A percentile compares a stretch with the other conserved stretches of the same genome.
phyloP scores from a whole-genome alignment of 192 early-diverging fungal genomes.

The Coemansia sp. region DNA sequence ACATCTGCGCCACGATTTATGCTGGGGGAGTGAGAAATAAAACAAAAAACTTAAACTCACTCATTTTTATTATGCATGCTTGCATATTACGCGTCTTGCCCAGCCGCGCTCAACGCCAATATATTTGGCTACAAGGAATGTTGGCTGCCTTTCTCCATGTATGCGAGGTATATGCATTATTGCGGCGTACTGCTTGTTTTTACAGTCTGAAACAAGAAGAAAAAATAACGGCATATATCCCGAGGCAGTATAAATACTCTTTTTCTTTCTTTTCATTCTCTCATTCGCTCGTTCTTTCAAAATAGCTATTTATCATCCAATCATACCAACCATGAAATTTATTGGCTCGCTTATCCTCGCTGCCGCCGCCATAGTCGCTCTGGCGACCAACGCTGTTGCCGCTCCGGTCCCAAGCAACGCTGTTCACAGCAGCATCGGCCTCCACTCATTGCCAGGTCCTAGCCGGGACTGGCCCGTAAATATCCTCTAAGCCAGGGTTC shows the following conservation, averaged over 20 bases:
- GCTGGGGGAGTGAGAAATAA: too few species aligned
- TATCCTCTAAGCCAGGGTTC: constrained; percentile 43
- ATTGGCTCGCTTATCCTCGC: constrained; percentile 12
- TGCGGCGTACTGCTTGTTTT: constrained; percentile 4
- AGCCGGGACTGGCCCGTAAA: constrained; percentile 54
- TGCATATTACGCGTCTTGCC: background rate
- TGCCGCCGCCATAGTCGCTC: constrained; percentile 13
- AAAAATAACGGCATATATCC: background rate
- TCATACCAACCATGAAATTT: constrained; percentile 25
- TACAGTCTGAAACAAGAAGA: too few species aligned
- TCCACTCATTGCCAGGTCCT: constrained; percentile 24
- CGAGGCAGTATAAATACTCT: constrained; percentile 1
- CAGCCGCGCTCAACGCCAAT: background rate
- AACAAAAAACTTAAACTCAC: too few species aligned
- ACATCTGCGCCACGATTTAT: too few species aligned
- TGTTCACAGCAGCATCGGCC: background rate
- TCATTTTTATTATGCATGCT: constrained; percentile 48
- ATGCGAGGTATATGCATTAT: constrained; percentile 1
- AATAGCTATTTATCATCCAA: background rate
- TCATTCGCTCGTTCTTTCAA: background rate
- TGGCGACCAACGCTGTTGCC: constrained; percentile 13
- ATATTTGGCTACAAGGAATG: background rate
- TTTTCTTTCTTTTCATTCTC: background rate
- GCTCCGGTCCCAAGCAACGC: constrained; percentile 12
- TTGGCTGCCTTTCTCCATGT: background rate